Conservation (phyloP, 371 early-diverging fungal species). For the Apophysomyces sp. region DNA sequence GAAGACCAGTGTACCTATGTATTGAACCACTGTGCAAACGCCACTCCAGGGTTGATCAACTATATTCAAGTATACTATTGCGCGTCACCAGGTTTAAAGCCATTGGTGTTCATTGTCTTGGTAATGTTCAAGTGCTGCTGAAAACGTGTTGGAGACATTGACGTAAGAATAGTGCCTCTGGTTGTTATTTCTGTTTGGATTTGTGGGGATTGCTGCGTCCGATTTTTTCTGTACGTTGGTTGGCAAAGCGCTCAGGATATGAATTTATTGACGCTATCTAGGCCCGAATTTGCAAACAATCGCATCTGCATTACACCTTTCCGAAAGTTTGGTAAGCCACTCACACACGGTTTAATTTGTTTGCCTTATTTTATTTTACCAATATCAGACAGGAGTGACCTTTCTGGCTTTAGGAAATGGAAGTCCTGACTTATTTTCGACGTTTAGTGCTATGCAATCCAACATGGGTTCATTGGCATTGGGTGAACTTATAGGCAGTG, state of each 20-base stretch:
- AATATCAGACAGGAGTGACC: slow-evolving; percentile 78
- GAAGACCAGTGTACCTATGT: slow-evolving; percentile 61
- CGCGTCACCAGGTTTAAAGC: slow-evolving; percentile 32
- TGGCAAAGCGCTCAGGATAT: neutral
- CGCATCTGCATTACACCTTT: slow-evolving; percentile 57
- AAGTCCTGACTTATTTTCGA: slow-evolving; percentile 83
- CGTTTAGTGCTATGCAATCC: slow-evolving; percentile 75
- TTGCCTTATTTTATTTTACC: neutral
- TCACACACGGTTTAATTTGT: neutral
- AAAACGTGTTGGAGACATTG: neutral
- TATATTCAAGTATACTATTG: slow-evolving; percentile 67
- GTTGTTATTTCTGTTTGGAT: slow-evolving; percentile 64
- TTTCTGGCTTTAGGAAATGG: slow-evolving; percentile 86
- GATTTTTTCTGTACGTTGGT: slow-evolving; percentile 67
- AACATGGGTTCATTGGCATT: slow-evolving; percentile 76
- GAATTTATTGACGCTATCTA: slow-evolving; percentile 9
- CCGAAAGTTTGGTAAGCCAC: slow-evolving; percentile 60
- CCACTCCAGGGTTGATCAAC: slow-evolving; percentile 59
- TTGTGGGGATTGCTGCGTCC: slow-evolving; percentile 71
- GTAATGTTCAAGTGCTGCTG: slow-evolving; percentile 21
- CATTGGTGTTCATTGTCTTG: slow-evolving; percentile 40
- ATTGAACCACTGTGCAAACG: slow-evolving; percentile 47
- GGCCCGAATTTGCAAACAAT: slow-evolving; percentile 69
- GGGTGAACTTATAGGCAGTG: slow-evolving; percentile 81
- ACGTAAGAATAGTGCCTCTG: slow-evolving; percentile 39